These are phyloP conservation scores for Leccinum arenicola DNA, from an alignment of 768 basidiomycete genomes.

Conservation along the genomic window DNA sequence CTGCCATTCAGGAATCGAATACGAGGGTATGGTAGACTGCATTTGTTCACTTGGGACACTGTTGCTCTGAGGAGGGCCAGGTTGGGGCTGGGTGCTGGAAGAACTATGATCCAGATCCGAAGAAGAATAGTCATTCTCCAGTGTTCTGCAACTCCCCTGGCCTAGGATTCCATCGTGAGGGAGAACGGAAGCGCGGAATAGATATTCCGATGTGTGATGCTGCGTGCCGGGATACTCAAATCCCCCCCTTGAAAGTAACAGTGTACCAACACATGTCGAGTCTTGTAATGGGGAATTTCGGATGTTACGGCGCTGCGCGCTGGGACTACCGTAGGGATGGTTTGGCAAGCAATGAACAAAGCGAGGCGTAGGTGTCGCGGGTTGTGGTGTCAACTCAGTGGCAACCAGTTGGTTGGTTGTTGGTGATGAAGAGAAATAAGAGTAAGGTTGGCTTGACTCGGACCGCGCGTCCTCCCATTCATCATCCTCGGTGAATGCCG, in stretches of 20 bases:
- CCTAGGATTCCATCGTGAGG: neutral
- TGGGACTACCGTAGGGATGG: neutral
- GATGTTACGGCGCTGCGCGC: neutral
- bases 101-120: slow-evolving; percentile 2
- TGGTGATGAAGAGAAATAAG: slow-evolving; percentile 11
- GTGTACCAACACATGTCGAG: neutral
- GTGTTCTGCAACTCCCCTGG: neutral
- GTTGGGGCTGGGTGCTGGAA: neutral
- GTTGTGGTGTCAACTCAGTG: neutral
- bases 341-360: neutral
- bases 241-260: neutral
- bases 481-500: slow-evolving; percentile 17
- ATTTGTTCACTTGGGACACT: slow-evolving; percentile 2
- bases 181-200: neutral
- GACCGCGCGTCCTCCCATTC: slow-evolving; percentile 15
- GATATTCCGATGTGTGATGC: neutral
- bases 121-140: neutral
- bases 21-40: neutral
- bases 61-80: neutral
- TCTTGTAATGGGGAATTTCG: slow-evolving; percentile 2
- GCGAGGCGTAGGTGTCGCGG: neutral
- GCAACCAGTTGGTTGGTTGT: slow-evolving; percentile 4
- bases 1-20: slow-evolving; percentile 8
- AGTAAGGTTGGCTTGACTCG: slow-evolving; percentile 12
- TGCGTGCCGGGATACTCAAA: neutral